Evolutionary conservation across 2,329 filamentous ascomycete genomes (phyloP), one percentile per base, ranked within the genome.

Genomic region (Fulvia fulva): DNA sequence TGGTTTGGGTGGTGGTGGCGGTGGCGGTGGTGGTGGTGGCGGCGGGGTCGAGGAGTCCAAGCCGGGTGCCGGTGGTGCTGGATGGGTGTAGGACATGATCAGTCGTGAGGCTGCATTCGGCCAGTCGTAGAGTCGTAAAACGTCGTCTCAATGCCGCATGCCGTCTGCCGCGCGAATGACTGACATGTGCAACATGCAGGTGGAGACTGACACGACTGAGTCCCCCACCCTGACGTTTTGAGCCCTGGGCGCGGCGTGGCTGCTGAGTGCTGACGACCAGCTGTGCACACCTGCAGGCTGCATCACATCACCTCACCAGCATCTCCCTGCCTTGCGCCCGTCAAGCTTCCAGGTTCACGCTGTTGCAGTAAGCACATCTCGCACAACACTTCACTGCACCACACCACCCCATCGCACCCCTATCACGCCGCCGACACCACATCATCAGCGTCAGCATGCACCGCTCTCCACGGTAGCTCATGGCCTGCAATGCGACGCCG

Each of bases 21-120:
- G 79, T 6, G 78, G 78, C 21, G 79, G 79, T 9, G 78, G 79
- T 5, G 78, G 75, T 37, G 79, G 79, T 6, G 78, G 75, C 37
- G 79, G 78, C 52, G 78, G 78, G 21, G 78, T 77, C 14, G 77
- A 75, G 37, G 75, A 66, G 64, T 79, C 74, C 67, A 73, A 76
- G 26, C 37, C 51, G 73, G 58, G 28, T 44, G 57, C 41, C 44
- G 57, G 26, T 22, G 59, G 47, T 21, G 53, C 54, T 12, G 63
- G 61, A 25, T 57, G 56, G 16, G 54, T 58, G 26, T 64, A 64
- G n/a, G 65, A 65, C 63, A 67, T 67, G 19, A 30, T 58, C 47
- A 37, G 8, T 47, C 5, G 3, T n/a, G 1, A 30, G 25, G 2
- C 25, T 9, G 23, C 23, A n/a, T 25, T n/a, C 16, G 25, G 12